Conservation (phyloP, 1,139 yeast species). For the Suhomyces coccinellae region DNA sequence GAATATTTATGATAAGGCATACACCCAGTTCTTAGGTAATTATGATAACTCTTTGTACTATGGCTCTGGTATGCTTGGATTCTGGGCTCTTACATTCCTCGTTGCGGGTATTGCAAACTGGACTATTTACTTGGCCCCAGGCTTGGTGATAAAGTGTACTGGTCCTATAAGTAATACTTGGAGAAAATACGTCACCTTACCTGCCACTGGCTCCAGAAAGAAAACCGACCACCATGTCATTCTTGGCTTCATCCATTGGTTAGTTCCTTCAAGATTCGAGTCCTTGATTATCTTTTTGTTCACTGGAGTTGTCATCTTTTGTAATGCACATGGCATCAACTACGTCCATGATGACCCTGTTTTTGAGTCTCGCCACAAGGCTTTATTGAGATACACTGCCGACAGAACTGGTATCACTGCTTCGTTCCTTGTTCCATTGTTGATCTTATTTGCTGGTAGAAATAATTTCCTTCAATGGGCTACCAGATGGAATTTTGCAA, state of each 20-base stretch:
- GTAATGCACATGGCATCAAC: slow-evolving; percentile 22
- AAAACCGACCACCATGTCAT: slow-evolving; percentile 26
- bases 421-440: slow-evolving; percentile 32
- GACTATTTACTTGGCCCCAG: slow-evolving; percentile 31
- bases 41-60: slow-evolving; percentile 42
- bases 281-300: slow-evolving; percentile 22
- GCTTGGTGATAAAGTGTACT: slow-evolving; percentile 21
- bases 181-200: slow-evolving; percentile 33
- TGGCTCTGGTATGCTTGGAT: slow-evolving; percentile 51
- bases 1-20: slow-evolving; percentile 20
- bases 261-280: slow-evolving; percentile 20
- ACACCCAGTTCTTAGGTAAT: slow-evolving; percentile 34
- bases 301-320: slow-evolving; percentile 10
- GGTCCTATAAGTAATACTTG: slow-evolving; percentile 25
- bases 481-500: slow-evolving; percentile 40
- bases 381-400: slow-evolving; percentile 29
- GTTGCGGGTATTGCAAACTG: slow-evolving; percentile 45
- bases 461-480: slow-evolving; percentile 45
- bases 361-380: slow-evolving; percentile 17
- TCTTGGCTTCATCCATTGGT: slow-evolving; percentile 21
- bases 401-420: slow-evolving; percentile 38
- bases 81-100: slow-evolving; percentile 49
- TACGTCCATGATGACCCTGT: slow-evolving; percentile 28
- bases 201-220: slow-evolving; percentile 29
- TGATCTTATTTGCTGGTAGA: slow-evolving; percentile 45